Evolutionary conservation across 2,329 filamentous ascomycete genomes (phyloP).

Genomic region (Cercospora sp.): DNA sequence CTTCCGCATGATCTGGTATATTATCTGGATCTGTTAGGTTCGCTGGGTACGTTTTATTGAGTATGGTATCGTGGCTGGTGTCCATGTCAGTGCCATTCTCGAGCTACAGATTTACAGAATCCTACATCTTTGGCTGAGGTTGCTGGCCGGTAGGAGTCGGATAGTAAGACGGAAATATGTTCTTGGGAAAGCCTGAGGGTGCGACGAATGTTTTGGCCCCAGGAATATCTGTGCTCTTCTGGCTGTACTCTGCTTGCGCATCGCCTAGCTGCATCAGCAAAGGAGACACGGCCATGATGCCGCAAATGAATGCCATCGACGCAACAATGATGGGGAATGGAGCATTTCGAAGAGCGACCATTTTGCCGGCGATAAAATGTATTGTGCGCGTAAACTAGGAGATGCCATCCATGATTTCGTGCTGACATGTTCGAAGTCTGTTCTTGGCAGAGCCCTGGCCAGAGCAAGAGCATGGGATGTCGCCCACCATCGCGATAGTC

Average conservation of each 20-base stretch:
- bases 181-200: slow-evolving; percentile 53
- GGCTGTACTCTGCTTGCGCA: slow-evolving; percentile 19
- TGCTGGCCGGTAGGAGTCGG: slow-evolving; percentile 49
- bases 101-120: not conserved
- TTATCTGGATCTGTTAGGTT: slow-evolving; percentile 58
- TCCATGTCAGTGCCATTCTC: not conserved
- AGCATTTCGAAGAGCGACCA: not conserved
- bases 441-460: not conserved
- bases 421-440: not conserved
- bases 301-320: slow-evolving; percentile 15
- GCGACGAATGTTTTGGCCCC: slow-evolving; percentile 42
- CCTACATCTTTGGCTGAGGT: slow-evolving; percentile 54
- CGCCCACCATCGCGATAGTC: not conserved
- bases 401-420: not conserved
- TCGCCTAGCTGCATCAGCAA: slow-evolving; percentile 23
- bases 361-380: not conserved
- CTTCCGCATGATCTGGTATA: slow-evolving; percentile 51
- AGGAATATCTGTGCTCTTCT: slow-evolving; percentile 6
- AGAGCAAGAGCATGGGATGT: not conserved
- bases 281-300: slow-evolving; percentile 18
- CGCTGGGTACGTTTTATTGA: slow-evolving; percentile 56
- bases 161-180: slow-evolving; percentile 55
- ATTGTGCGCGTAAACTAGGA: not conserved
- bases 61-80: slow-evolving; percentile 50
- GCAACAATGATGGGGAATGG: slow-evolving; percentile 5